These are phyloP conservation scores for Boletellus ananiceps DNA, from an alignment of 768 basidiomycete species.

Conservation along the genomic window DNA sequence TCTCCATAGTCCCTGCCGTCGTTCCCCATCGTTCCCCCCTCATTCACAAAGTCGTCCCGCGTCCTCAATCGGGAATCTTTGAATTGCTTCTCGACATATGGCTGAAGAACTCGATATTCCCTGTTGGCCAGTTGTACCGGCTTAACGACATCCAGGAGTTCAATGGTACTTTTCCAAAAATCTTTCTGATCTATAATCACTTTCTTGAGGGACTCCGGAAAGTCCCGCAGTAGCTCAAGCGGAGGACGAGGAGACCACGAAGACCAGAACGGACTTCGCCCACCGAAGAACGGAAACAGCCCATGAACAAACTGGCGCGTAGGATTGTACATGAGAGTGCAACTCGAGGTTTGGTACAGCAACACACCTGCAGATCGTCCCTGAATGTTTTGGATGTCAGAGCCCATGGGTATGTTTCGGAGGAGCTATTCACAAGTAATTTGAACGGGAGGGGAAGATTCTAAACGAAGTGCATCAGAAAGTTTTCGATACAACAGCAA, in stretches of 20 bases:
- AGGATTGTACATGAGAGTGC: background rate
- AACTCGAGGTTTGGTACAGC: background rate
- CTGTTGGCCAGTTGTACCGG: background rate
- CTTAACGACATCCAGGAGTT: background rate
- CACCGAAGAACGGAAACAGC: slow-evolving; percentile 15
- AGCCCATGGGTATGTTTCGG: slow-evolving; percentile 6
- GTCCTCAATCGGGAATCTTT: no score
- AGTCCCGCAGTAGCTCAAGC: slow-evolving; percentile 9
- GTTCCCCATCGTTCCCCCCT: background rate
- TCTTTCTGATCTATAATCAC: background rate
- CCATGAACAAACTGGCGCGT: slow-evolving; percentile 7
- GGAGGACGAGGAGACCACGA: slow-evolving; percentile 18
- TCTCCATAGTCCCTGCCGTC: no score
- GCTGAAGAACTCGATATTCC: slow-evolving; percentile 5
- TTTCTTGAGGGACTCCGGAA: slow-evolving; percentile 5
- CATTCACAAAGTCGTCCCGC: no score
- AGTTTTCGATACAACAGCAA: background rate
- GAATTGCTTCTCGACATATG: slow-evolving; percentile 1
- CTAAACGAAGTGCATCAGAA: background rate
- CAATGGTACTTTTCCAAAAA: background rate
- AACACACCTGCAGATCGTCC: background rate
- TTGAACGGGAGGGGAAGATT: slow-evolving; percentile 9
- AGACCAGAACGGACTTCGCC: slow-evolving; percentile 14
- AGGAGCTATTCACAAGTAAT: background rate
- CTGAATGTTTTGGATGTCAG: background rate